Conservation (phyloP, 345 rosid genomes). For the Gossypium ekmanianum region DNA sequence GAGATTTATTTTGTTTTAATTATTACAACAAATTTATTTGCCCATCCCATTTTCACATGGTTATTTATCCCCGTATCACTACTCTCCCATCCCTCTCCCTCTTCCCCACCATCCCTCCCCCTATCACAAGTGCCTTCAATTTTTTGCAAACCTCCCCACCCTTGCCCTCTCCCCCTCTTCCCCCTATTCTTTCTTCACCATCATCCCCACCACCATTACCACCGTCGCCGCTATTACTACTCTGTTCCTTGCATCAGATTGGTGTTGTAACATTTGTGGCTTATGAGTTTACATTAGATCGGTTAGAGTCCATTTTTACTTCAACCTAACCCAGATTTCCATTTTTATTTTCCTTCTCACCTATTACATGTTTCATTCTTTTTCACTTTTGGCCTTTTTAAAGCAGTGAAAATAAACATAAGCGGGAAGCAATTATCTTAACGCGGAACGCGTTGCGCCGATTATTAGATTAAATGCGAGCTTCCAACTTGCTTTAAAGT, state of each 20-base stretch:
- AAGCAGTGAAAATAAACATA: constrained; percentile 25
- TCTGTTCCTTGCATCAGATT: no score
- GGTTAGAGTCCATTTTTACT: constrained; percentile 63
- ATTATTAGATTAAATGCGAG: neutral
- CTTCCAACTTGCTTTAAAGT: neutral
- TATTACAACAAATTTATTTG: neutral
- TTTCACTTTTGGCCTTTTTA: neutral
- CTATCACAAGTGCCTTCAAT: no score
- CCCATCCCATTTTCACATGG: constrained; percentile 7
- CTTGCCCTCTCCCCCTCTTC: no score
- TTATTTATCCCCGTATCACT: neutral
- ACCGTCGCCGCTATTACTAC: no score
- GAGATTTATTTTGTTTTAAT: neutral
- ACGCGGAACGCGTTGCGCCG: constrained; percentile 41
- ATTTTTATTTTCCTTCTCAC: neutral
- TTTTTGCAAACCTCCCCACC: no score
- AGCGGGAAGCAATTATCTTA: constrained; percentile 40
- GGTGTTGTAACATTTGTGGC: constrained; percentile 94
- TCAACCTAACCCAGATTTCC: constrained; percentile 23
- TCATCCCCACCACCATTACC: no score
- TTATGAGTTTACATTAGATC: constrained; percentile 70
- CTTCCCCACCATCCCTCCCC: no score
- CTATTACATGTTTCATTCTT: constrained; percentile 29
- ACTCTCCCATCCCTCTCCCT: no score
- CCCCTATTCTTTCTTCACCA: no score